Conservation (phyloP, 169 alveolate genomes). For the Neospora caninum region DNA sequence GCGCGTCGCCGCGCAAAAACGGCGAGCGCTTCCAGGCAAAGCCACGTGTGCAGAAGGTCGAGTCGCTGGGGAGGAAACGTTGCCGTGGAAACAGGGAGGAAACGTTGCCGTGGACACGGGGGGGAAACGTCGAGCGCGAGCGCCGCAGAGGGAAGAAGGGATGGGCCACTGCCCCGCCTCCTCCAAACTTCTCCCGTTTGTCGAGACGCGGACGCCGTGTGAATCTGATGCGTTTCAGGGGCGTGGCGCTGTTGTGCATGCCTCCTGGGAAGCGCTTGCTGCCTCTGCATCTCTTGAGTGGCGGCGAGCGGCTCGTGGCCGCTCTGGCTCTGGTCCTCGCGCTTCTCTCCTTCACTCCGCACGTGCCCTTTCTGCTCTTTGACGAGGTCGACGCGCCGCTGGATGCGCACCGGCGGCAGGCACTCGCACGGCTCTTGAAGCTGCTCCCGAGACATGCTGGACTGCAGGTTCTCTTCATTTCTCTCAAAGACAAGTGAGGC, state of each 20-base stretch:
- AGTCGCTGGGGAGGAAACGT: no score
- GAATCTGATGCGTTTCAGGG: neutral
- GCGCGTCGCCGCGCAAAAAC: no score
- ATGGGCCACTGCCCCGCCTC: no score
- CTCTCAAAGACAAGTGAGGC: slow-evolving; percentile 22
- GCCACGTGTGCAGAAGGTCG: no score
- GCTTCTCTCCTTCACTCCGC: slow-evolving; percentile 40
- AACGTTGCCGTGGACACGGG: no score
- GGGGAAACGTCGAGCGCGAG: no score
- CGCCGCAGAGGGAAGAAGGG: no score
- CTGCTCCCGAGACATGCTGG: neutral
- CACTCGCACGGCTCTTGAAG: slow-evolving; percentile 10
- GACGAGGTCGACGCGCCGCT: slow-evolving; percentile 55
- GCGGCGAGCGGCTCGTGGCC: slow-evolving; percentile 51
- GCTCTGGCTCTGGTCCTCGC: slow-evolving; percentile 47
- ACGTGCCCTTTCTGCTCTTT: slow-evolving; percentile 40
- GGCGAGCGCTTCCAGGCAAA: no score
- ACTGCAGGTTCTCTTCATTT: slow-evolving; percentile 28
- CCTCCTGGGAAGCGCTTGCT: slow-evolving; percentile 51
- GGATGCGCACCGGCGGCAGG: neutral
- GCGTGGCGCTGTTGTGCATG: slow-evolving; percentile 47
- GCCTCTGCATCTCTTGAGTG: slow-evolving; percentile 48
- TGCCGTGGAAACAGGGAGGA: no score
- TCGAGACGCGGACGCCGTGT: no score
- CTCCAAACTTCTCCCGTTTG: no score